Evolutionary conservation across 768 basidiomycete species (phyloP).

Genomic region (Xerocomus spinulosus): DNA sequence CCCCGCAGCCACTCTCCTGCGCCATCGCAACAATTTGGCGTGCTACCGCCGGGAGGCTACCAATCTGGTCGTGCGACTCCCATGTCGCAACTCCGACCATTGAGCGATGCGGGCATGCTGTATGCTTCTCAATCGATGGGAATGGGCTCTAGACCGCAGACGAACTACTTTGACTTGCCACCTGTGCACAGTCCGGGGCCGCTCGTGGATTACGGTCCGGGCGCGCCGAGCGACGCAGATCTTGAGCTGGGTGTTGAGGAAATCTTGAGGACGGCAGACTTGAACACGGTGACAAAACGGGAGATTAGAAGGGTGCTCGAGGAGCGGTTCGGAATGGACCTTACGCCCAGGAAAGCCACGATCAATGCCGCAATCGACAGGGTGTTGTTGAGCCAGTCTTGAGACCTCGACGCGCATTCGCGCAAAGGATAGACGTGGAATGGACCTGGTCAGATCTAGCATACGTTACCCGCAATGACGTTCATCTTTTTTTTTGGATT

Average conservation of each 20-base stretch:
- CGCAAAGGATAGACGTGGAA: conserved; percentile 9
- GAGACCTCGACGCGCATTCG: background rate
- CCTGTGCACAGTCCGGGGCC: conserved; percentile 49
- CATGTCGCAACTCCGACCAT: conserved; percentile 39
- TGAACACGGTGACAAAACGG: conserved; percentile 90
- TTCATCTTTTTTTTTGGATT: conserved; percentile 4
- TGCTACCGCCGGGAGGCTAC: conserved; percentile 58
- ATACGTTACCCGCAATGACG: conserved; percentile 9
- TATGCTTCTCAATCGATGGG: conserved; percentile 62
- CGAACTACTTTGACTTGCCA: conserved; percentile 73
- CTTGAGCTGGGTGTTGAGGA: conserved; percentile 72
- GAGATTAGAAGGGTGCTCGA: conserved; percentile 83
- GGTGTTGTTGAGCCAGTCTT: conserved; percentile 50
- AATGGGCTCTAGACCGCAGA: conserved; percentile 62
- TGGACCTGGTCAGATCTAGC: conserved; percentile 23
- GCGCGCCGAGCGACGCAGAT: conserved; percentile 60
- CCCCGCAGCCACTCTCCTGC: conserved; percentile 69
- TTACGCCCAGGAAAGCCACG: conserved; percentile 62
- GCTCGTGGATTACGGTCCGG: conserved; percentile 37
- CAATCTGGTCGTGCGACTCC: conserved; percentile 78
- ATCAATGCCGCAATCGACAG: conserved; percentile 81
- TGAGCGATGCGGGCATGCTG: conserved; percentile 35
- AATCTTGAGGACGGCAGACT: conserved; percentile 71
- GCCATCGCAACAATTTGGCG: conserved; percentile 57
- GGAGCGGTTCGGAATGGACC: conserved; percentile 72